Conservation (phyloP, 768 basidiomycete species). For the Mycena venus region DNA sequence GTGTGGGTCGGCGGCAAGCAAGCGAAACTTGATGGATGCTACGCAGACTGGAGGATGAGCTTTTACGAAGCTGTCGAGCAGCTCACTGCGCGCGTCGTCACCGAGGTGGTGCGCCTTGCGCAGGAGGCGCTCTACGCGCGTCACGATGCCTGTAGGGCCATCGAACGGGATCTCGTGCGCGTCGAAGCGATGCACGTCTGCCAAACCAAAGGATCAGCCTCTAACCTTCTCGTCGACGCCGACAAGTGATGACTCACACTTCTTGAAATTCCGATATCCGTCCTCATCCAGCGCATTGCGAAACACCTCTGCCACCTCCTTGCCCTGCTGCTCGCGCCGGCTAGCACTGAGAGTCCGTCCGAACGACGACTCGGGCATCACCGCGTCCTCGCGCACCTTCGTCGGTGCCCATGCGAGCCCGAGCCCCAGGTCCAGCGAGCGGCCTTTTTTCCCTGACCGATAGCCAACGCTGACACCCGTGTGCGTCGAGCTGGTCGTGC, state of each 20-base stretch:
- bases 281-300: conserved; percentile 59
- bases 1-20: background rate
- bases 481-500: conserved; percentile 38
- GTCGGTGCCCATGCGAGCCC: conserved; percentile 82
- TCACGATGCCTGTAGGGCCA: conserved; percentile 78
- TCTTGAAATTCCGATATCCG: conserved; percentile 68
- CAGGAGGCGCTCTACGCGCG: conserved; percentile 73
- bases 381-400: conserved; percentile 74
- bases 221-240: conserved; percentile 7
- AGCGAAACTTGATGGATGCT: too few species aligned
- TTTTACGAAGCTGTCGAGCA: conserved; percentile 73
- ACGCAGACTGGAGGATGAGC: conserved; percentile 69
- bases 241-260: conserved; percentile 62
- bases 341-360: conserved; percentile 42
- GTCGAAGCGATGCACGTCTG: conserved; percentile 35
- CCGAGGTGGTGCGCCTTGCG: conserved; percentile 60
- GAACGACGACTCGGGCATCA: conserved; percentile 63
- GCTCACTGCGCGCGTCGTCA: conserved; percentile 61
- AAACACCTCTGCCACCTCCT: conserved; percentile 63
- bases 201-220: background rate
- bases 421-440: conserved; percentile 78
- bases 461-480: conserved; percentile 51
- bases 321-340: conserved; percentile 37
- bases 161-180: conserved; percentile 77
- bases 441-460: conserved; percentile 69